A percentile compares a stretch with the other conserved stretches of the same genome.
Evolutionary conservation across 2,329 filamentous ascomycete species (phyloP).

Genomic region (Fulvia fulva): DNA sequence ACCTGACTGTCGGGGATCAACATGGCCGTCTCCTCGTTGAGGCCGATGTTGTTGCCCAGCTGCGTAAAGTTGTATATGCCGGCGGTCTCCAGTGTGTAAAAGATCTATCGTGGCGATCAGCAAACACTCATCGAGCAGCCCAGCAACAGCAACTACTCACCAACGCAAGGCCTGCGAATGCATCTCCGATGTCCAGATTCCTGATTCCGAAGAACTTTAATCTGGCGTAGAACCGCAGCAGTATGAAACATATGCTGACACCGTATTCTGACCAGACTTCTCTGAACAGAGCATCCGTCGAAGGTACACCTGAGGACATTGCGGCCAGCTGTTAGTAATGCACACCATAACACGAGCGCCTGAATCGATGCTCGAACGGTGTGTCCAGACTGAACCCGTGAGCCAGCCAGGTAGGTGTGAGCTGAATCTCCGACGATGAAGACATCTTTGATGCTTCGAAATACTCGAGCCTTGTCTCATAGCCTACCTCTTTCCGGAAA

Average conservation of each 20-base stretch:
- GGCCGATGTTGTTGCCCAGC: conserved; percentile 32
- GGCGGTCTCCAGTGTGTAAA: conserved; percentile 15
- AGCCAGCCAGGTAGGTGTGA: not conserved
- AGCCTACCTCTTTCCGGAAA: not conserved
- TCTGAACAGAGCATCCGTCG: conserved; percentile 3
- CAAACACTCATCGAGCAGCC: not conserved
- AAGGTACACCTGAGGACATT: not conserved
- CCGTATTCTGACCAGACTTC: conserved; percentile 17
- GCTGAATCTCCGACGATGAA: not conserved
- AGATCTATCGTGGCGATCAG: not conserved
- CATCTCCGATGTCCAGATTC: conserved; percentile 15
- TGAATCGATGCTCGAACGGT: not conserved
- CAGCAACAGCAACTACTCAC: not conserved
- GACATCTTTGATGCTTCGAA: not conserved
- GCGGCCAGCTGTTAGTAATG: not conserved
- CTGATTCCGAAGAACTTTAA: conserved; percentile 15
- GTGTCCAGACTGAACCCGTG: not conserved
- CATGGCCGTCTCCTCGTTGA: conserved; percentile 27
- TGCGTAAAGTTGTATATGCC: conserved; percentile 17
- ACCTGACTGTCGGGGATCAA: conserved; percentile 27
- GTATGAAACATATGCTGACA: conserved; percentile 8
- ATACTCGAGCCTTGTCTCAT: not conserved
- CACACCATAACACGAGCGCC: not conserved
- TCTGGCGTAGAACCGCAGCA: conserved; percentile 14
- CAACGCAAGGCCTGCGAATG: conserved; percentile 14